Evolutionary conservation across 2,329 filamentous ascomycete species (phyloP).

Genomic region (Xylariaceae sp.): DNA sequence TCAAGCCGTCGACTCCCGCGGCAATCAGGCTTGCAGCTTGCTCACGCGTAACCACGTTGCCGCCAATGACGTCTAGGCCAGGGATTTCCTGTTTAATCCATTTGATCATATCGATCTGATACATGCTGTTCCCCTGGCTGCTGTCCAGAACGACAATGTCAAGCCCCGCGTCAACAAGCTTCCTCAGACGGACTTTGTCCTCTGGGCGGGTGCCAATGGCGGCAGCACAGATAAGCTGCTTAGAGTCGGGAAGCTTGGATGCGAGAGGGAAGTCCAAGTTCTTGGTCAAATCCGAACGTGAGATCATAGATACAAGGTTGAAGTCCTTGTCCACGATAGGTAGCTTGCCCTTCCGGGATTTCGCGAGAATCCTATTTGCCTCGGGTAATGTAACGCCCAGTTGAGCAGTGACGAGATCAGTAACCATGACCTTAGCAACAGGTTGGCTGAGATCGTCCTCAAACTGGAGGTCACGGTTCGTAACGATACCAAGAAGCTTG

Average conservation of each 20-base stretch:
- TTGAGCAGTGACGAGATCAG: conserved; percentile 84
- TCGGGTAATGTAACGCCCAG: conserved; percentile 81
- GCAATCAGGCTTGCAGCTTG: conserved; percentile 92
- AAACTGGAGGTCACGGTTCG: conserved; percentile 97
- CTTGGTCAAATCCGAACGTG: conserved; percentile 95
- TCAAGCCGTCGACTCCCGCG: conserved; percentile 91
- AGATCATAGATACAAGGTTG: conserved; percentile 90
- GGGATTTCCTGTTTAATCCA: conserved; percentile 90
- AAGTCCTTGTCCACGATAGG: conserved; percentile 83
- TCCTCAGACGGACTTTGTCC: conserved; percentile 83
- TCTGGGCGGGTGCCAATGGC: conserved; percentile 94
- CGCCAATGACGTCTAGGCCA: conserved; percentile 88
- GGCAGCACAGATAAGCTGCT: conserved; percentile 94
- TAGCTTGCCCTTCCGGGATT: conserved; percentile 98
- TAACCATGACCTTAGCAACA: conserved; percentile 93
- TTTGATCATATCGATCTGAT: conserved; percentile 98
- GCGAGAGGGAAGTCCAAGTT: conserved; percentile 96
- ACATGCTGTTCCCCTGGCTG: conserved; percentile 97
- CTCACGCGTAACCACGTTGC: conserved; percentile 97
- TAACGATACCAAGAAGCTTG: conserved; percentile 96
- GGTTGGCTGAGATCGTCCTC: conserved; percentile 73
- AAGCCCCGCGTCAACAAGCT: conserved; percentile 90
- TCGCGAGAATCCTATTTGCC: conserved; percentile 89
- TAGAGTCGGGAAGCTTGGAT: conserved; percentile 94
- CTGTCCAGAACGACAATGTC: conserved; percentile 96